Conservation (phyloP, 805 yeast species). For the Grigorovia jiainica region DNA sequence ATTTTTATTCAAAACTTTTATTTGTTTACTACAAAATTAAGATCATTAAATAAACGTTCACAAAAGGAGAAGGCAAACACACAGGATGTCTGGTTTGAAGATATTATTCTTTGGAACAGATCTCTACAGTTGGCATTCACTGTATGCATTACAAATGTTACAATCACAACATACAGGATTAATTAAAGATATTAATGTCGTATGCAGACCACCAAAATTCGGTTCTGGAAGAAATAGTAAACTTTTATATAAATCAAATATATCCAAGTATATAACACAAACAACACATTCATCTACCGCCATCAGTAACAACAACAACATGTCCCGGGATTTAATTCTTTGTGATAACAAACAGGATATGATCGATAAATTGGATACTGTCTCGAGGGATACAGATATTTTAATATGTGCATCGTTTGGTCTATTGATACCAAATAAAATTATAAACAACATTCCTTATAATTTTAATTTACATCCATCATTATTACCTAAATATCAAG, state of each 20-base stretch:
- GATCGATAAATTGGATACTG: slow-evolving; percentile 7
- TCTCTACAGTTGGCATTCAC: slow-evolving; percentile 1
- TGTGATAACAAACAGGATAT: slow-evolving; percentile 19
- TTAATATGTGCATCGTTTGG: slow-evolving; percentile 94
- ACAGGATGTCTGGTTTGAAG: neutral
- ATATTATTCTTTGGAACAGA: slow-evolving; percentile 78
- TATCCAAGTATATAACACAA: slow-evolving; percentile 27
- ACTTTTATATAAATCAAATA: slow-evolving; percentile 43
- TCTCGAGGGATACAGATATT: slow-evolving; percentile 24
- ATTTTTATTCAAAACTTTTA: too few species aligned
- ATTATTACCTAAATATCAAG: slow-evolving; percentile 68
- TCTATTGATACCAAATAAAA: slow-evolving; percentile 55
- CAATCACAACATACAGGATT: slow-evolving; percentile 9
- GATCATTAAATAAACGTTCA: too few species aligned
- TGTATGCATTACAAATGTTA: slow-evolving; percentile 13
- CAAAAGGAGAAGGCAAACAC: neutral
- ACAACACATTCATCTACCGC: too few species aligned
- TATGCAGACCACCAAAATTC: slow-evolving; percentile 54
- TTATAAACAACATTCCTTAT: slow-evolving; percentile 38
- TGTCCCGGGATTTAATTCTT: neutral
- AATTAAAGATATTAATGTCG: slow-evolving; percentile 41
- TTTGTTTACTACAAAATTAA: too few species aligned
- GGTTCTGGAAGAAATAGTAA: slow-evolving; percentile 51
- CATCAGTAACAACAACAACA: too few species aligned
- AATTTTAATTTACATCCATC: slow-evolving; percentile 94